A percentile compares a stretch with the other conserved stretches of the same genome.
Conservation (phyloP, 2,329 filamentous ascomycete species). For the Colletotrichum chlorophyti region DNA sequence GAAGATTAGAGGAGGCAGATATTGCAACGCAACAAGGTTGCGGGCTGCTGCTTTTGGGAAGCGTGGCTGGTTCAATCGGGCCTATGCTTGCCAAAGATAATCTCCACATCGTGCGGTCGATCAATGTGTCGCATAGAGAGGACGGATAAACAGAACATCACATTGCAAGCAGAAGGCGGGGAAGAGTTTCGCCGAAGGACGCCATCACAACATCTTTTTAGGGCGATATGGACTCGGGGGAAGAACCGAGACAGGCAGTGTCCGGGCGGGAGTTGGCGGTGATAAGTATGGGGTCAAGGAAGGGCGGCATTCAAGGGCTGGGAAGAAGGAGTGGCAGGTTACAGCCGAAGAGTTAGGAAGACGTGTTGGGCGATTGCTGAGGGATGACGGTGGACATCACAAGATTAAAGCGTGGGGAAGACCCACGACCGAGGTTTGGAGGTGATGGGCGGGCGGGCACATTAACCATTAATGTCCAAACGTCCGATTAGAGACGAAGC, state of each 20-base stretch:
- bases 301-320: slow-evolving; percentile 16
- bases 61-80: slow-evolving; percentile 1
- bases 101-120: not conserved
- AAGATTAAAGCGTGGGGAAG: slow-evolving; percentile 13
- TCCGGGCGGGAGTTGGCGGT: slow-evolving; percentile 14
- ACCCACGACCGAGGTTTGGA: slow-evolving; percentile 5
- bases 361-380: slow-evolving; percentile 8
- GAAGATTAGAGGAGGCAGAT: not conserved
- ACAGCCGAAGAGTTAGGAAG: not conserved
- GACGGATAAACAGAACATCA: not conserved
- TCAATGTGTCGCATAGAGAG: slow-evolving; percentile 16
- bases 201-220: not conserved
- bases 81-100: slow-evolving; percentile 13
- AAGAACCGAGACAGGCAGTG: not conserved
- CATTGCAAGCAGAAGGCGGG: slow-evolving; percentile 17
- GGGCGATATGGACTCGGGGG: not conserved
- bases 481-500: not conserved
- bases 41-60: slow-evolving; percentile 1
- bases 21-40: slow-evolving; percentile 22
- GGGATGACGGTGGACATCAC: slow-evolving; percentile 8
- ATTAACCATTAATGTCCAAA: slow-evolving; percentile 18
- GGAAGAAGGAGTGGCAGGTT: not conserved
- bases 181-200: not conserved
- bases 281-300: slow-evolving; percentile 1
- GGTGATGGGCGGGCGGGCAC: slow-evolving; percentile 6